Evolutionary conservation across 1,139 yeast species (phyloP).

Genomic region (Geotrichum histeridarum): DNA sequence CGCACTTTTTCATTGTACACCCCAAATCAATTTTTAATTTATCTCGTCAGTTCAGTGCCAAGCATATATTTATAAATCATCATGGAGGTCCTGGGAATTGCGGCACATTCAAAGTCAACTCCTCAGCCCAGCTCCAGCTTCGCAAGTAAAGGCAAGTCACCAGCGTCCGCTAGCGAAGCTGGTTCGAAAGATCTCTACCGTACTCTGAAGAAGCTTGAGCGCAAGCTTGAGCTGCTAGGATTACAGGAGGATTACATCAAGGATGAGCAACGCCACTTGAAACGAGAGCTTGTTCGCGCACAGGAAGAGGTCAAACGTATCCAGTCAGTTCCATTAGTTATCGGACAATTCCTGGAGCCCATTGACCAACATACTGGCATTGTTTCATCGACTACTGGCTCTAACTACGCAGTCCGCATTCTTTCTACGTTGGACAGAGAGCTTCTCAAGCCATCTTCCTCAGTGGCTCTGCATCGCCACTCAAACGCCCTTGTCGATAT

Average conservation of each 20-base stretch:
- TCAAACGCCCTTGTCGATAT: slow-evolving; percentile 96
- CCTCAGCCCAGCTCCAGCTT: slow-evolving; percentile 16
- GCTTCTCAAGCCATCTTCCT: slow-evolving; percentile 85
- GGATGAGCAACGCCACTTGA: slow-evolving; percentile 95
- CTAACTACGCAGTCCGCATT: slow-evolving; percentile 92
- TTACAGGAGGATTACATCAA: slow-evolving; percentile 95
- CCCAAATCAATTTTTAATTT: no score
- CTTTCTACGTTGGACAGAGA: slow-evolving; percentile 93
- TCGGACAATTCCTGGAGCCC: slow-evolving; percentile 97
- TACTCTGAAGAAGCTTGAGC: slow-evolving; percentile 78
- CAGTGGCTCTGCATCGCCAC: slow-evolving; percentile 97
- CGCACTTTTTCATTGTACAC: background rate
- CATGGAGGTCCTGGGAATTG: slow-evolving; percentile 61
- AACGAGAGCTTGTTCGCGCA: slow-evolving; percentile 89
- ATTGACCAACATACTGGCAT: slow-evolving; percentile 95
- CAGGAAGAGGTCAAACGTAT: slow-evolving; percentile 98
- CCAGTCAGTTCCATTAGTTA: slow-evolving; percentile 94
- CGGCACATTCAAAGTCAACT: slow-evolving; percentile 33
- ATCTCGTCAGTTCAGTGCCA: no score
- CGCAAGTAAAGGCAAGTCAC: slow-evolving; percentile 8
- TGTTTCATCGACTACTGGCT: slow-evolving; percentile 95
- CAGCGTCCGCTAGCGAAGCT: background rate
- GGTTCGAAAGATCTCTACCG: slow-evolving; percentile 60
- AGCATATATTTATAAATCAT: background rate
- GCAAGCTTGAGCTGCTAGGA: slow-evolving; percentile 74